Percentiles rank a stretch among this genome's conserved stretches.
Evolutionary conservation across 225 moss, liverwort and hornwort genomes (phyloP).

Genomic region (Anthoceros angustus): DNA sequence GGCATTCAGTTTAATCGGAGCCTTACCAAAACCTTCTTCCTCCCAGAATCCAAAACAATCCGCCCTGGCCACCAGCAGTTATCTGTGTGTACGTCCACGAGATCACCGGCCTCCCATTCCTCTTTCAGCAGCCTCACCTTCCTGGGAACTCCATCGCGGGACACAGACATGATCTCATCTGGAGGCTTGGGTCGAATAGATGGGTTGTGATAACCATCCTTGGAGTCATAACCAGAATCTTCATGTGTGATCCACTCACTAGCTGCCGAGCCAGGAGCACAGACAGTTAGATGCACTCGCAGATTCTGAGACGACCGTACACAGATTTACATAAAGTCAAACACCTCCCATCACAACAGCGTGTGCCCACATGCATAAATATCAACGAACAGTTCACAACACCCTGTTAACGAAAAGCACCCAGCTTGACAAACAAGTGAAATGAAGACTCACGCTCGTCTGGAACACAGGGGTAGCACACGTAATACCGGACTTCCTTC

Average conservation of each 20-base stretch:
- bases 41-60: not conserved
- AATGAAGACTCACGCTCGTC: not conserved
- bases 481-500: not conserved
- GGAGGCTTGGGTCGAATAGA: not conserved
- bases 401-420: not conserved
- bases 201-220: not conserved
- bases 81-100: not conserved
- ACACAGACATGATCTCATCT: not conserved
- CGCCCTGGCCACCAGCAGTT: conserved; percentile 1
- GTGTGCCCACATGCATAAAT: not conserved
- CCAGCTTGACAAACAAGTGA: not conserved
- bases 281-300: not conserved
- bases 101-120: not conserved
- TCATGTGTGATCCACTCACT: not conserved
- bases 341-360: not conserved
- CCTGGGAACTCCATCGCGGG: not conserved
- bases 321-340: not conserved
- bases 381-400: not conserved
- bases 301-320: not conserved
- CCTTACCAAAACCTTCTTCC: conserved; percentile 1
- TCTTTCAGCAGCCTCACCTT: not conserved
- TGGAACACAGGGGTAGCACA: not conserved
- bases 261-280: not conserved
- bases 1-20: not conserved
- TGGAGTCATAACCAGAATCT: not conserved